Base-by-base conservation (phyloP, 2,329 filamentous ascomycete genomes). In the Microcyclospora pomicola region DNA sequence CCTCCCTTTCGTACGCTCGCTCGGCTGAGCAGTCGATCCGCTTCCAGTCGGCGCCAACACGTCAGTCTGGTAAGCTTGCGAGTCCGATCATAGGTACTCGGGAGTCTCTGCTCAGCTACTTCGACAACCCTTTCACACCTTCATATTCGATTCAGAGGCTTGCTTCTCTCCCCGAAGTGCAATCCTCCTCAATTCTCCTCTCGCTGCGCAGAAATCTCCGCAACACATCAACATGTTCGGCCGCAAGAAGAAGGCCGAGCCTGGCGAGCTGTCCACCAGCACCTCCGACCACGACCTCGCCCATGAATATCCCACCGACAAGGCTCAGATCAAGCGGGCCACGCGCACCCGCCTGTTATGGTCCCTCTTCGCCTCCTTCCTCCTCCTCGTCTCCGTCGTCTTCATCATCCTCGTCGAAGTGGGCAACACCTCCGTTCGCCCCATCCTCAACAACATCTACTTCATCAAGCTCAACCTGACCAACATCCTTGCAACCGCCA, bases 381-480 rank as follows among this genome's bases (percentile, higher is more conserved):
- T 80, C 52, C 88, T 91, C 57, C 66, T 87, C 43, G 55, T 91
- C 43, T 72, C 81, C 30, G 71, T 82, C 46, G 68, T 88, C 46
- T 92, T 93, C 58, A 67, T 92, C 30, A 73, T 93, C 43, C 72
- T 93, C 49, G 82, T 85, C 51, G 70, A 85, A 50, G 74, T 92
- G 49, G 86, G 83, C 49, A 86, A 82, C 60, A 79, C 77, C 37
- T 69, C 67, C 50, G 36, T 42, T 32, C 66, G 75, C 50, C 70
- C 69, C 40, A 70, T 81, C 6, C 66, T 87, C 27, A 72, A 71
- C 42, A 64, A 75, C 41, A 83, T 82, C 49, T 94, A 82, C 64
- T 91, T 95, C 61, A 80, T 92, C 60, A 80, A 79, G 50, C 73
- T 95, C 51, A 73, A 93, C 60, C 71, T 95, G 35, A 74, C 82